Conservation (phyloP, 2,329 filamentous ascomycete genomes). For the Didymella segeticola region DNA sequence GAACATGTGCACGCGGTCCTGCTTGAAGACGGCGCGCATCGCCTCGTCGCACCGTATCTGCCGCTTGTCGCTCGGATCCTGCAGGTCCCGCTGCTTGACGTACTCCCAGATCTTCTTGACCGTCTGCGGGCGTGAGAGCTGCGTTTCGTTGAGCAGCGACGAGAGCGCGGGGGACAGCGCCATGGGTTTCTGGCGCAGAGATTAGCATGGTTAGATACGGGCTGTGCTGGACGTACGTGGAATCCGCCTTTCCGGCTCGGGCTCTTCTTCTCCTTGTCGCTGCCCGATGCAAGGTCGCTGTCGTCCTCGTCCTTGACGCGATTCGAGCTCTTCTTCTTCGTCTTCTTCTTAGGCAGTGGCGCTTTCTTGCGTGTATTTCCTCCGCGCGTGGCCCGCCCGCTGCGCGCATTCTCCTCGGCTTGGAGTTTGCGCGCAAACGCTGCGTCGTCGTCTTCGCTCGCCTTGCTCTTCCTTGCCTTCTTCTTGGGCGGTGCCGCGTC, state of each 20-base stretch:
- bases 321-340: slow-evolving; percentile 75
- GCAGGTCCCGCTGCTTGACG: slow-evolving; percentile 85
- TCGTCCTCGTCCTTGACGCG: slow-evolving; percentile 81
- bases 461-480: slow-evolving; percentile 70
- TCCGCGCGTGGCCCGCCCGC: slow-evolving; percentile 74
- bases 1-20: slow-evolving; percentile 95
- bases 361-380: slow-evolving; percentile 65
- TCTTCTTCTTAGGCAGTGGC: slow-evolving; percentile 65
- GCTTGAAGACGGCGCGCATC: slow-evolving; percentile 91
- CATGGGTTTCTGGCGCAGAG: slow-evolving; percentile 68
- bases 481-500: slow-evolving; percentile 54
- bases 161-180: slow-evolving; percentile 73
- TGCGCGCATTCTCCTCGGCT: slow-evolving; percentile 82
- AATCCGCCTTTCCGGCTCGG: slow-evolving; percentile 85
- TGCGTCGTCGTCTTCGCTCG: slow-evolving; percentile 82
- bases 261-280: slow-evolving; percentile 67
- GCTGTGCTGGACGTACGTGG: slow-evolving; percentile 64
- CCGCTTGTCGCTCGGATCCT: slow-evolving; percentile 89
- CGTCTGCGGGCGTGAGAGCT: slow-evolving; percentile 92
- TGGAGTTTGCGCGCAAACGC: slow-evolving; percentile 86
- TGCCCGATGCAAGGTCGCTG: slow-evolving; percentile 73
- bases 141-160: slow-evolving; percentile 72
- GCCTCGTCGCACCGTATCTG: slow-evolving; percentile 92
- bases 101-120: slow-evolving; percentile 97
- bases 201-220: background rate